phyloP scores from a whole-genome alignment of 345 rosid species.

The Dovyalis caffra region DNA sequence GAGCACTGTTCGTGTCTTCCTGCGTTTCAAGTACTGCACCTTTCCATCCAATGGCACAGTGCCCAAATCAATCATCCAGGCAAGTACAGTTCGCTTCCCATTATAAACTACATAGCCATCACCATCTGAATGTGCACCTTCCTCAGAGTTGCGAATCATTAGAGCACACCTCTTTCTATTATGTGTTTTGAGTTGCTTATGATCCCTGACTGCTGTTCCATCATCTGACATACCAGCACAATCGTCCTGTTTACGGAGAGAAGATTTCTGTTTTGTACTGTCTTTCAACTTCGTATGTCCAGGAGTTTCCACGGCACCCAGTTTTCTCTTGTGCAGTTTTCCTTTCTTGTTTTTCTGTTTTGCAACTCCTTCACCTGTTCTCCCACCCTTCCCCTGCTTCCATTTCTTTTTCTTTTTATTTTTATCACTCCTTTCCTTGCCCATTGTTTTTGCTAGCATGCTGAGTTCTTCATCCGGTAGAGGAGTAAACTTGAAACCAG shows the following conservation, averaged over 20 bases:
- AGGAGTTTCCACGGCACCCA: conserved; percentile 25
- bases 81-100: conserved; percentile 72
- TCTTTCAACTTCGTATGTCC: conserved; percentile 20
- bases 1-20: conserved; percentile 35
- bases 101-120: conserved; percentile 60
- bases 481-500: conserved; percentile 59
- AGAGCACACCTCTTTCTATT: conserved; percentile 57
- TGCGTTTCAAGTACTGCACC: conserved; percentile 51
- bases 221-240: conserved; percentile 21
- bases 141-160: conserved; percentile 64
- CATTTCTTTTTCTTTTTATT: conserved; percentile 46
- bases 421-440: conserved; percentile 50
- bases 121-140: conserved; percentile 40
- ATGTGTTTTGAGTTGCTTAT: conserved; percentile 48
- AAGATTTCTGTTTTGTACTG: conserved; percentile 28
- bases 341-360: conserved; percentile 34
- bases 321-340: conserved; percentile 30
- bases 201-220: conserved; percentile 33
- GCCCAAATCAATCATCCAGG: conserved; percentile 85
- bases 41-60: conserved; percentile 51
- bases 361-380: conserved; percentile 24
- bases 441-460: conserved; percentile 44
- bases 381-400: conserved; percentile 23
- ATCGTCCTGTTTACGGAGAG: conserved; percentile 15
- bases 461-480: conserved; percentile 67